These are phyloP conservation scores for Wallacemonas sp. DNA, from an alignment of 208 protist genomes.

Conservation along the genomic window DNA sequence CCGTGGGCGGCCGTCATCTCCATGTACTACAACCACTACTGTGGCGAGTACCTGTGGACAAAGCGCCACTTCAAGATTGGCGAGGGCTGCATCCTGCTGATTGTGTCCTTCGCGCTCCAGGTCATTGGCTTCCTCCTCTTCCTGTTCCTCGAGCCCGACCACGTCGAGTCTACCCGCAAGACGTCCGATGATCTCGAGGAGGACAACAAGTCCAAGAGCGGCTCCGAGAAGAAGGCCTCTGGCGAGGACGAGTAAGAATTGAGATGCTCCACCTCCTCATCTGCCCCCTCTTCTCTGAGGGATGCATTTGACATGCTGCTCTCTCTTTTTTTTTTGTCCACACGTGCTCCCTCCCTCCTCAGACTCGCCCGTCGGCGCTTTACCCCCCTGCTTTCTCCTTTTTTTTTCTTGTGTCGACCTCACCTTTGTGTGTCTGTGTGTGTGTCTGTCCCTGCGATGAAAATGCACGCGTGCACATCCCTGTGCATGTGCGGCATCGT, in stretches of 20 bases:
- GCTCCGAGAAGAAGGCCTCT: slow-evolving; percentile 12
- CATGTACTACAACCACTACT: slow-evolving; percentile 63
- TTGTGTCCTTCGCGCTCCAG: slow-evolving; percentile 50
- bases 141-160: slow-evolving; percentile 42
- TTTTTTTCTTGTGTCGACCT: neutral
- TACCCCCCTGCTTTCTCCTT: neutral
- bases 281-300: no score
- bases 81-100: slow-evolving; percentile 50
- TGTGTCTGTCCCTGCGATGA: neutral
- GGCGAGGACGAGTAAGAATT: slow-evolving; percentile 11
- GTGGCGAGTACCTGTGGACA: slow-evolving; percentile 42
- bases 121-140: slow-evolving; percentile 46
- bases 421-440: neutral
- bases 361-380: no score
- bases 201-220: slow-evolving; percentile 13
- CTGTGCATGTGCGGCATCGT: neutral
- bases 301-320: neutral
- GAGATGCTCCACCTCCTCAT: no score
- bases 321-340: neutral
- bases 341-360: no score
- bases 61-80: slow-evolving; percentile 32
- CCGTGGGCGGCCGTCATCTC: slow-evolving; percentile 54
- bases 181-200: neutral
- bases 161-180: neutral
- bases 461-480: no score